Evolutionary conservation across 2,329 filamentous ascomycete genomes (phyloP).

Genomic region (Septoria petroselini): DNA sequence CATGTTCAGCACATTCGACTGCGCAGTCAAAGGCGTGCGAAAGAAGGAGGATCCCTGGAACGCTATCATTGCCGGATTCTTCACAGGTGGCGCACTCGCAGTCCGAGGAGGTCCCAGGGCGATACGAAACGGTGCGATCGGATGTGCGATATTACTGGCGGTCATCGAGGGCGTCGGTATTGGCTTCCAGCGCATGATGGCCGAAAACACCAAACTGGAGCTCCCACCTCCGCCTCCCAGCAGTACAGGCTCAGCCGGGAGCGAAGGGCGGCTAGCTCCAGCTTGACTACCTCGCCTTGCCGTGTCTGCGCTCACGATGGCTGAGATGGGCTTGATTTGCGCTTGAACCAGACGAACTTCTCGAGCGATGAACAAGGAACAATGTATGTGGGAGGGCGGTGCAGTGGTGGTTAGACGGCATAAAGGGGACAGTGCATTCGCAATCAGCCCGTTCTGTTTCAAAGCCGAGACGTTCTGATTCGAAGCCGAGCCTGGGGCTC

Average conservation of each 20-base stretch:
- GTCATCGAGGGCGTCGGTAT: conserved; percentile 98
- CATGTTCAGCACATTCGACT: conserved; percentile 93
- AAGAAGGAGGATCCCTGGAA: conserved; percentile 99
- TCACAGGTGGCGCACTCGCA: conserved; percentile 88
- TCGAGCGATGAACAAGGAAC: conserved; percentile 6
- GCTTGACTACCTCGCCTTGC: conserved; percentile 25
- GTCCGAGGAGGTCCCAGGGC: conserved; percentile 89
- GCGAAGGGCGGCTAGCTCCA: conserved; percentile 34
- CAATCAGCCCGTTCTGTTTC: too few species aligned
- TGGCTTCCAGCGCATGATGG: conserved; percentile 91
- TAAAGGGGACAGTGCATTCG: conserved; percentile 5
- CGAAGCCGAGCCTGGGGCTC: not conserved
- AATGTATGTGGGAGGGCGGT: not conserved
- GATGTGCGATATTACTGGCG: conserved; percentile 87
- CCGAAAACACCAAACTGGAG: conserved; percentile 80
- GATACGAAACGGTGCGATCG: conserved; percentile 91
- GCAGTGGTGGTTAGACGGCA: conserved; percentile 4
- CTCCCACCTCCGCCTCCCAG: conserved; percentile 47
- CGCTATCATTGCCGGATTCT: conserved; percentile 95
- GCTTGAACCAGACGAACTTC: conserved; percentile 9
- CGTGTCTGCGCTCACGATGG: conserved; percentile 23
- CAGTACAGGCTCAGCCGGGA: conserved; percentile 23
- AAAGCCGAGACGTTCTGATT: conserved; percentile 6
- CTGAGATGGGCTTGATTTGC: conserved; percentile 27
- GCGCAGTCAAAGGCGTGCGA: conserved; percentile 79